phyloP scores from a whole-genome alignment of 148 eudicot genomes.

The Cornus controversa region DNA sequence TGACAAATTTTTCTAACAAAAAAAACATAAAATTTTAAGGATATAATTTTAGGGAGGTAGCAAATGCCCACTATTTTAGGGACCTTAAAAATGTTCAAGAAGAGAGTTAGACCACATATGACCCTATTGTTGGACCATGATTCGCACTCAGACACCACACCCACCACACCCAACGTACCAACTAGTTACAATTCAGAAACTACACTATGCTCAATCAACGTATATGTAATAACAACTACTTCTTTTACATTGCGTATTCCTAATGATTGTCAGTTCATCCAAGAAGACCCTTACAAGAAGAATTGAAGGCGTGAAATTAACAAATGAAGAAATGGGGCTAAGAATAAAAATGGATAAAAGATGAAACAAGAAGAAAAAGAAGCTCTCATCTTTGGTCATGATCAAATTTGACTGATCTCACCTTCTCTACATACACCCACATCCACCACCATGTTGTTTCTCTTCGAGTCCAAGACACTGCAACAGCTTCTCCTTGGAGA shows the following conservation, averaged over 20 bases:
- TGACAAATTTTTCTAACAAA: too few relatives aligned
- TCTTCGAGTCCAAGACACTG: conserved; percentile 48
- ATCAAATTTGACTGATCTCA: conserved; percentile 56
- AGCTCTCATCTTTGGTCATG: not conserved
- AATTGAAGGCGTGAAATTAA: not conserved
- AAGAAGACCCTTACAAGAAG: not conserved
- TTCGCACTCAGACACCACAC: too few relatives aligned
- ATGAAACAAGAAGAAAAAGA: not conserved
- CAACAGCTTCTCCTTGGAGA: conserved; percentile 85
- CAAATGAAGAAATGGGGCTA: conserved; percentile 9
- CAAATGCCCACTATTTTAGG: too few relatives aligned
- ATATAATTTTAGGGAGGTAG: too few relatives aligned
- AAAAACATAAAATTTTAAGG: too few relatives aligned
- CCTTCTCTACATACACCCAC: conserved; percentile 66
- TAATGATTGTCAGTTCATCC: not conserved
- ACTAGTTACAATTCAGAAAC: too few relatives aligned
- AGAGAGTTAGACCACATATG: too few relatives aligned
- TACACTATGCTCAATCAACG: too few relatives aligned
- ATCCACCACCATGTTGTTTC: conserved; percentile 54
- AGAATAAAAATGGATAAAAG: conserved; percentile 2
- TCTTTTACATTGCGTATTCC: not conserved
- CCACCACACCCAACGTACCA: not conserved
- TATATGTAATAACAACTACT: too few relatives aligned
- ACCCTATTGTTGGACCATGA: too few relatives aligned
- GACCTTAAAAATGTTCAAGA: too few relatives aligned